Base-by-base conservation (phyloP, 331 rosid genomes). In the Ulmus americana region DNA sequence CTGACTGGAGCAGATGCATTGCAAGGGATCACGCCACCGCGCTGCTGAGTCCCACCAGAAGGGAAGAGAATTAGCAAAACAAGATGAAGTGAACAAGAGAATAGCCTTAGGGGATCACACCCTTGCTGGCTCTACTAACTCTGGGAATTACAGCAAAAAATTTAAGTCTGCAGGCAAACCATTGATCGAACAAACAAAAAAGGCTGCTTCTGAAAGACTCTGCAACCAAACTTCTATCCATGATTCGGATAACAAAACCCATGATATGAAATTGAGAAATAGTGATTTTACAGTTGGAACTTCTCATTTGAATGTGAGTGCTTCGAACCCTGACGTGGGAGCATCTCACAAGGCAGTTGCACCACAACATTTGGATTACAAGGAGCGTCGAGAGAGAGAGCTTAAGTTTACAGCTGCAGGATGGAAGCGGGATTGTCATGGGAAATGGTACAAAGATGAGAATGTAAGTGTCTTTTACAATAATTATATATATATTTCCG, bases 391-490 rank as follows among this genome's bases (percentile, higher is more conserved):
- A 59, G 76, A 71, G 42, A 72, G 51, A 69, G 73, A 82, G 72
- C 79, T 82, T 63, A 82, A 82, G 68, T 82, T 77, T 66, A 75
- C 71, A 6, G 56, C 74, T 70, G 75, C 74, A 43, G 80, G 82
- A 52, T 84, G 82, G 83, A 74, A 79, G 70, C 74, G 78, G 73
- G 79, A 77, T 58, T 50, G 76, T 69, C 58, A 70, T 56, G 86
- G 73, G 43, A 70, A 81, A 61, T 75, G 82, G 84, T 74, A 61
- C 68, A 71, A 51, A 57, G 83, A 81, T 55, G 81, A 74, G 74
- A 74, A 74, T 68, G 83, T 74, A 64, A 77, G 83, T 59, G 49
- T 51, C 7, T 11, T 1, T 59, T 59, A 43, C 43, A 58, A 22
- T 12, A 35, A 54, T 6, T 9, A 28, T 28, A 28, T 28, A 28